Evolutionary conservation across 805 yeast genomes (phyloP).

Genomic region (Scheffersomyces spartinae): DNA sequence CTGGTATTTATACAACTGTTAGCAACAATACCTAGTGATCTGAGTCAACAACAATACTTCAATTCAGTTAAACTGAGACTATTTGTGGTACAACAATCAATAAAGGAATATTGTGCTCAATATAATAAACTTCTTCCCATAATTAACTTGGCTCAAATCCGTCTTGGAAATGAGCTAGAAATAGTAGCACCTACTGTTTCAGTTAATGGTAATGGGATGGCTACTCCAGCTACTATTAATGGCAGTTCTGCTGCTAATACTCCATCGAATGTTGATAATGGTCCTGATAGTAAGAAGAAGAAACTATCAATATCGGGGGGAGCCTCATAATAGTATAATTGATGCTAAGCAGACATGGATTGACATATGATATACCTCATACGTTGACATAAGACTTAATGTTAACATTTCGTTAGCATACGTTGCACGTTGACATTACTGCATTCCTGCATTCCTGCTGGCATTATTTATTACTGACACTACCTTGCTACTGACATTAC

Average conservation of each 20-base stretch:
- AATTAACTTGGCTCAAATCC: conserved; percentile 38
- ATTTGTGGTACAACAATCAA: conserved; percentile 24
- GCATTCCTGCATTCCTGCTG: not conserved
- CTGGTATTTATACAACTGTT: conserved; percentile 23
- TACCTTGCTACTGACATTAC: not conserved
- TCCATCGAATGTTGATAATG: not conserved
- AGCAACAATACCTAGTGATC: conserved; percentile 20
- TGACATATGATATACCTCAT: too few relatives aligned
- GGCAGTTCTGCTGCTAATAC: not conserved
- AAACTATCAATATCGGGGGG: too few relatives aligned
- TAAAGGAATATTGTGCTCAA: conserved; percentile 30
- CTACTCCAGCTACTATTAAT: not conserved
- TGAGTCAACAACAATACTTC: conserved; percentile 26
- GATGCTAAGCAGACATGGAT: too few relatives aligned
- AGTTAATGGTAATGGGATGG: too few relatives aligned
- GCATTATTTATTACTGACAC: not conserved
- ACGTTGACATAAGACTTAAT: too few relatives aligned
- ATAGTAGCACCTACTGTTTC: conserved; percentile 15
- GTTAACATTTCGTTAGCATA: too few relatives aligned
- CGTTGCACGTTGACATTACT: too few relatives aligned
- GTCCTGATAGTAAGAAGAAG: too few relatives aligned
- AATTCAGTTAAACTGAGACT: conserved; percentile 23
- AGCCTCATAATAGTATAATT: too few relatives aligned
- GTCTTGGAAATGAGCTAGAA: conserved; percentile 39
- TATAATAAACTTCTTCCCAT: conserved; percentile 38